phyloP scores from a whole-genome alignment of 371 early-diverging fungal genomes.

The Mortierella sp. region DNA sequence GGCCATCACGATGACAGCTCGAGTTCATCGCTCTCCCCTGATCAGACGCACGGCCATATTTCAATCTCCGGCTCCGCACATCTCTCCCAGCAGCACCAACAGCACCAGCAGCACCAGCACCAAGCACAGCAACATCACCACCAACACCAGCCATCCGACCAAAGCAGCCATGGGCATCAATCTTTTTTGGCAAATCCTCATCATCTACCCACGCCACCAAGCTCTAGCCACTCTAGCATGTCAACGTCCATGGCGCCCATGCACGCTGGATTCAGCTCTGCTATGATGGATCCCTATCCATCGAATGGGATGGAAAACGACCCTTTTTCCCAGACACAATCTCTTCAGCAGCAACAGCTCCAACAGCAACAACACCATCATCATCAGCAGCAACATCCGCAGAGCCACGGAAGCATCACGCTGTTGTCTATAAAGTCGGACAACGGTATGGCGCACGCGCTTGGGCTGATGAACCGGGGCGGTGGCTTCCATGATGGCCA shows the following conservation, averaged over 20 bases:
- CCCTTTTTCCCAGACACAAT: conserved; percentile 18
- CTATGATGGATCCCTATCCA: conserved; percentile 15
- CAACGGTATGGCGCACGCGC: conserved; percentile 11
- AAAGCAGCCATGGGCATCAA: conserved; percentile 9
- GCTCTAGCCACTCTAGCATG: conserved; percentile 9
- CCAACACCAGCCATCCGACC: conserved; percentile 12
- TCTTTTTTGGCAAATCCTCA: not conserved
- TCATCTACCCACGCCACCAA: conserved; percentile 15
- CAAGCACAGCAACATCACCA: conserved; percentile 9
- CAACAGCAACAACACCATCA: conserved; percentile 23
- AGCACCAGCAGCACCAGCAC: not conserved
- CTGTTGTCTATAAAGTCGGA: conserved; percentile 33
- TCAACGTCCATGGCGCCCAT: conserved; percentile 10
- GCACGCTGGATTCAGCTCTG: not conserved
- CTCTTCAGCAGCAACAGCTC: not conserved
- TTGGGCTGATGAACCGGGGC: conserved; percentile 13
- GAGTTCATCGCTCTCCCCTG: conserved; percentile 26
- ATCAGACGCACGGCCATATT: conserved; percentile 10
- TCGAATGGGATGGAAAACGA: conserved; percentile 2
- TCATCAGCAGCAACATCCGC: conserved; percentile 18
- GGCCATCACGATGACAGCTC: conserved; percentile 13
- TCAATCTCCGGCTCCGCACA: not conserved
- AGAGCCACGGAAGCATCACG: conserved; percentile 28
- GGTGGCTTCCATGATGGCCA: conserved; percentile 17
- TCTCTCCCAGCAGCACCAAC: not conserved